These are phyloP conservation scores for Zizania latifolia DNA, from an alignment of 176 grass and related monocot species.

Conservation along the genomic window DNA sequence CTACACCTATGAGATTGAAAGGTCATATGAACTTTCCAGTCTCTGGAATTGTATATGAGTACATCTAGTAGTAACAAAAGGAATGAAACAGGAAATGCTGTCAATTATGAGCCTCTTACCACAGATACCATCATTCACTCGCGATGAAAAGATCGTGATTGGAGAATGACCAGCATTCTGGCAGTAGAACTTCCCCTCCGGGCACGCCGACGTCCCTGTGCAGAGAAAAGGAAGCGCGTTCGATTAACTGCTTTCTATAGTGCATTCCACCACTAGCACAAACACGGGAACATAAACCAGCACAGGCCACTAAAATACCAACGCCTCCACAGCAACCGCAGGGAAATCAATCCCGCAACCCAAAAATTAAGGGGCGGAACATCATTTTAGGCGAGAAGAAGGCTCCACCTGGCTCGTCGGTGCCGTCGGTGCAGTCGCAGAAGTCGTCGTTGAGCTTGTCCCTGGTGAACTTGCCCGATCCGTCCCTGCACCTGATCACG, in stretches of 20 bases:
- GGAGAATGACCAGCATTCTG: constrained; percentile 71
- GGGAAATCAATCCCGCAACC: neutral
- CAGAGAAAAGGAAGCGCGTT: constrained; percentile 10
- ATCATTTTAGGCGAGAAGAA: neutral
- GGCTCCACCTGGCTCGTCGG: constrained; percentile 79
- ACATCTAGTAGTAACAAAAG: neutral
- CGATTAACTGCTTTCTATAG: neutral
- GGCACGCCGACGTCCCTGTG: constrained; percentile 88
- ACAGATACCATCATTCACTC: constrained; percentile 90
- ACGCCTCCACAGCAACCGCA: neutral
- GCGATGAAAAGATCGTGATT: constrained; percentile 68
- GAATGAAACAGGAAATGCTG: neutral
- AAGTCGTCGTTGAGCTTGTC: constrained; percentile 93
- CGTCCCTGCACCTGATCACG: constrained; percentile 88
- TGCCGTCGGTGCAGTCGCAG: constrained; percentile 94
- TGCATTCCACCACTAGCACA: neutral
- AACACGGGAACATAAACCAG: neutral
- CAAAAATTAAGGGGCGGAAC: neutral
- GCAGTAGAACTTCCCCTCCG: constrained; percentile 96
- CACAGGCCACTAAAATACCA: neutral
- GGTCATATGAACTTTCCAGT: neutral
- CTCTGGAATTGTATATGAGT: neutral
- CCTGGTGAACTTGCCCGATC: constrained; percentile 76
- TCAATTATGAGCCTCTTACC: constrained; percentile 46
- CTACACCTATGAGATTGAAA: neutral